A percentile compares a stretch with the other conserved stretches of the same genome.
Evolutionary conservation across 164 flowering plant genomes (phyloP).

Genomic region (Stephania japonica): DNA sequence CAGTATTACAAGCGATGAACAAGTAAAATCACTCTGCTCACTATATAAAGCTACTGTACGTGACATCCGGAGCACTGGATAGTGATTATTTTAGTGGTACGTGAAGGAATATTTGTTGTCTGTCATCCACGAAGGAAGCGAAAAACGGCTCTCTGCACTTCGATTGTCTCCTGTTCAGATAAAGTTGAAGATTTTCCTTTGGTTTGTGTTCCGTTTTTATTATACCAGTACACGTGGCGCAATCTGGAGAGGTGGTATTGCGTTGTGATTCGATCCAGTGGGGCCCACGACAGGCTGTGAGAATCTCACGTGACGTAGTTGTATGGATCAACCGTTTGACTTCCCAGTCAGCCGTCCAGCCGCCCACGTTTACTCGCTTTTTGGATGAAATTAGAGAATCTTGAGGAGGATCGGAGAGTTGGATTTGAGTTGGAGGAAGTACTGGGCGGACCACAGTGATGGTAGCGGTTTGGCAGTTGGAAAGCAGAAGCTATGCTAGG

Average conservation of each 20-base stretch:
- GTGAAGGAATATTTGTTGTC: not conserved
- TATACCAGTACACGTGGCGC: not conserved
- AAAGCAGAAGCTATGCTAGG: not conserved
- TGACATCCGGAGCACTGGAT: too few species aligned
- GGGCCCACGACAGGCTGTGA: constrained; percentile 56
- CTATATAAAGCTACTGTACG: too few species aligned
- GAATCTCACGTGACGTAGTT: constrained; percentile 60
- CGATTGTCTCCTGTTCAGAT: not conserved
- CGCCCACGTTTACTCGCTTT: constrained; percentile 13
- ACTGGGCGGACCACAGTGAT: not conserved
- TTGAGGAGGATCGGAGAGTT: not conserved
- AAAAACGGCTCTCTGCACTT: not conserved
- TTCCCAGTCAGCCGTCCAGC: constrained; percentile 3
- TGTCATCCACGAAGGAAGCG: not conserved
- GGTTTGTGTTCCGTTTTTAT: not conserved
- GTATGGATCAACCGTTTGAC: constrained; percentile 25
- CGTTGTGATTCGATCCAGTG: constrained; percentile 7
- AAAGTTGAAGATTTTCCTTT: not conserved
- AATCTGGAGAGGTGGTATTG: not conserved
- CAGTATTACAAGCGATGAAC: too few species aligned
- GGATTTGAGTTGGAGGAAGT: not conserved
- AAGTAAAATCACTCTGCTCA: too few species aligned
- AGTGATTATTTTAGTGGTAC: too few species aligned
- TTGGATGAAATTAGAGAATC: not conserved
- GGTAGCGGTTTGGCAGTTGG: constrained; percentile 2